Evolutionary conservation across 495 filamentous ascomycete species (phyloP), one percentile per base, ranked within the genome.

Genomic region (Penicillium cataractarum): DNA sequence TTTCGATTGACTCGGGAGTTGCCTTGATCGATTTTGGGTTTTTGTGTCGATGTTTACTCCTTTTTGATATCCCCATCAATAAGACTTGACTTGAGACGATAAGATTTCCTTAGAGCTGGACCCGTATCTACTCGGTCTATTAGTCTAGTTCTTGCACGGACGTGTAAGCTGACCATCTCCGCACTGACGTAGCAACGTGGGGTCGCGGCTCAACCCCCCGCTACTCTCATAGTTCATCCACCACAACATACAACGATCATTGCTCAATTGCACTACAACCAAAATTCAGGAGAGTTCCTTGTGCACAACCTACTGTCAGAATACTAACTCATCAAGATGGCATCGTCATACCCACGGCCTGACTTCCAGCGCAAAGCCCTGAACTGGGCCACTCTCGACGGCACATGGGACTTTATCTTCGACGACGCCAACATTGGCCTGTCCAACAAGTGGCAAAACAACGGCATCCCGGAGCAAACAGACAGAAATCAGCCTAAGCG

Each of bases 331-430:
- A 7, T 29, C 26, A 70, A 32, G 26, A 75, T 74, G 73, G 40
- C 58, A 24, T 50, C 67, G 44, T 74, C 59, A 42, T 72, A 79
- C 42, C 75, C 75, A 6, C 75, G 85, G 10, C 84, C 85, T 0
- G 84, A 88, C 65, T 87, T 86, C 73, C 63, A 78, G 46, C 82
- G 84, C 50, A 68, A 68, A 26, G 55, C 72, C 39, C 80, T 83
- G 13, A 77, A 74, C 64, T 88, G 85, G 85, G 61, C 68, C 17
- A 76, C 80, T 17, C 77, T 87, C 10, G 78, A 88, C 69, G 82
- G 84, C 6, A 64, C 77, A 33, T 88, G 85, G 84, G 68, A 74
- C 52, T 81, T 87, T 64, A 70, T 82, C 61, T 88, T 87, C 63
- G 85, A 88, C 71, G 84, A 87, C 69, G 62, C 73, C 26, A 83